phyloP scores from a whole-genome alignment of 176 grass and related monocot species.

The Lolium perenne region DNA sequence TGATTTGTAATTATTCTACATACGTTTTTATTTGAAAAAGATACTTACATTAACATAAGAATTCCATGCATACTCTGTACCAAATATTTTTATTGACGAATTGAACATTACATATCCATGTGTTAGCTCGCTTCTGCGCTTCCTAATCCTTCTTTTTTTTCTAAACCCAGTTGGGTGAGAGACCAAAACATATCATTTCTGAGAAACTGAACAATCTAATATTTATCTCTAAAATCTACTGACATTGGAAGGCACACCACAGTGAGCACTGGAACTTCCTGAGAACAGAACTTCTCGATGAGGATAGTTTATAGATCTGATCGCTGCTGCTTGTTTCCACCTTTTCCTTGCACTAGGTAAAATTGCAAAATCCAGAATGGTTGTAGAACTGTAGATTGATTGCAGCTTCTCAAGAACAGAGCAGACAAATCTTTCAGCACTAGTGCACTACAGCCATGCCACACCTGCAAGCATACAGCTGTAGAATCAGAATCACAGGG shows the following conservation, averaged over 20 bases:
- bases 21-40: not conserved
- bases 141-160: not conserved
- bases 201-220: not conserved
- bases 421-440: not conserved
- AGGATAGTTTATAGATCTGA: not conserved
- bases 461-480: conserved; percentile 23
- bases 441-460: not conserved
- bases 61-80: not conserved
- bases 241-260: not conserved
- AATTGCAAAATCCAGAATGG: not conserved
- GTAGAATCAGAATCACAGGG: conserved; percentile 15
- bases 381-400: not conserved
- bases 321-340: not conserved
- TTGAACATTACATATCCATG: conserved; percentile 19
- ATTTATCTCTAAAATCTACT: not conserved
- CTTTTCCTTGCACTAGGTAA: not conserved
- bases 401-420: not conserved
- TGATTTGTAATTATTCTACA: conserved; percentile 19
- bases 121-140: not conserved
- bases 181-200: not conserved
- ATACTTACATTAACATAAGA: not conserved
- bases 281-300: not conserved
- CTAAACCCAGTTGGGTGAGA: not conserved
- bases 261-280: not conserved
- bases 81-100: not conserved